Percentiles rank a stretch among this genome's conserved stretches.
phyloP scores from a whole-genome alignment of 2,329 filamentous ascomycete genomes.

The Pseudonectria buxi region DNA sequence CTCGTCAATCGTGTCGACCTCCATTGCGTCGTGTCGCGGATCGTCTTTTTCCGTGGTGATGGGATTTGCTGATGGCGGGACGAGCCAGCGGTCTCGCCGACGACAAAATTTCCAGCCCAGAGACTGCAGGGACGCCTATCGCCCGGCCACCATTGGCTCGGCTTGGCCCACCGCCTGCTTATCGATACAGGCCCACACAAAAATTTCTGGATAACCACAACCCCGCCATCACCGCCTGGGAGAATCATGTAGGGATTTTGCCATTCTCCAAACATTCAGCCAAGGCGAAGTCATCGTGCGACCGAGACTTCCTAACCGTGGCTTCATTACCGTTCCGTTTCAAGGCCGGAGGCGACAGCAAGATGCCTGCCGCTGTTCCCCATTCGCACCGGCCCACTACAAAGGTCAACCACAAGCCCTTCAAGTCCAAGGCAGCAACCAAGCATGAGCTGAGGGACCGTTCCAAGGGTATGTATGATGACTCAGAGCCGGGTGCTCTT shows the following conservation, averaged over 20 bases:
- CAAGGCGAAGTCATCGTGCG: slow-evolving; percentile 5
- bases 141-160: slow-evolving; percentile 19
- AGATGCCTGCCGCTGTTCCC: slow-evolving; percentile 65
- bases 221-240: slow-evolving; percentile 28
- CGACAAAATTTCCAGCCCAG: slow-evolving; percentile 30
- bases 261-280: slow-evolving; percentile 13
- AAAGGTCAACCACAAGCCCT: slow-evolving; percentile 80
- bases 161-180: slow-evolving; percentile 7
- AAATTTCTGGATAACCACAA: slow-evolving; percentile 34
- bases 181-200: slow-evolving; percentile 33
- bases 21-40: slow-evolving; percentile 25
- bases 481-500: neutral
- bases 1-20: slow-evolving; percentile 30
- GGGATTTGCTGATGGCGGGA: slow-evolving; percentile 10
- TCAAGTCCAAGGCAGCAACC: slow-evolving; percentile 85
- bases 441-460: slow-evolving; percentile 81
- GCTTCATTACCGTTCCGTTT: slow-evolving; percentile 77
- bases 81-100: slow-evolving; percentile 8
- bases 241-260: slow-evolving; percentile 22
- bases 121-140: slow-evolving; percentile 19
- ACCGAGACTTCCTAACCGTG: slow-evolving; percentile 39
- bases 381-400: slow-evolving; percentile 93
- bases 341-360: slow-evolving; percentile 69
- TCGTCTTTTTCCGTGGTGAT: slow-evolving; percentile 11
- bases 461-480: slow-evolving; percentile 63